A percentile compares a stretch with the other conserved stretches of the same genome.
These are phyloP conservation scores for Cryptomeria japonica DNA, from an alignment of 75 land plant genomes.

Conservation along the genomic window DNA sequence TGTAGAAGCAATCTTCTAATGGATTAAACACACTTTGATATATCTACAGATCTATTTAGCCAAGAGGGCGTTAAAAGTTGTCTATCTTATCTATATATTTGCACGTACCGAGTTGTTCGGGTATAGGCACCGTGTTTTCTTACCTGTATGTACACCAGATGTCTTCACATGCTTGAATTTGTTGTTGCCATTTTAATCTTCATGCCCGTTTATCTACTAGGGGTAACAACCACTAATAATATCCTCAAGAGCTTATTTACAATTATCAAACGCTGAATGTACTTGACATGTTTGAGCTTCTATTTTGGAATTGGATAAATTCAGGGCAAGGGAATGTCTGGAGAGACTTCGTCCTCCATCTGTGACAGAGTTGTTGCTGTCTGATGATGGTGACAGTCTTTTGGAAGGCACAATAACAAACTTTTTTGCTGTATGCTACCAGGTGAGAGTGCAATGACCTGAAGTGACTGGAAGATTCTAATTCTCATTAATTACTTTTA, in stretches of 20 bases:
- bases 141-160: neutral
- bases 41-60: neutral
- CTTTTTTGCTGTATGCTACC: constrained; percentile 80
- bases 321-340: constrained; percentile 60
- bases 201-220: neutral
- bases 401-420: constrained; percentile 87
- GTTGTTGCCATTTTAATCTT: neutral
- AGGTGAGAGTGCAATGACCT: constrained; percentile 25
- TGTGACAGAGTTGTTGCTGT: constrained; percentile 74
- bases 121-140: neutral
- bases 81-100: neutral
- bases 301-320: constrained; percentile 3
- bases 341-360: constrained; percentile 59
- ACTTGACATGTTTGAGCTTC: neutral
- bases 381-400: constrained; percentile 83
- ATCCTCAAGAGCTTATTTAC: neutral
- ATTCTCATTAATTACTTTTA: neutral
- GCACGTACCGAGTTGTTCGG: neutral
- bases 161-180: neutral
- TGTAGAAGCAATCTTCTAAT: neutral
- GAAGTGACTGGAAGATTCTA: neutral
- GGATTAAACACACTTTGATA: neutral
- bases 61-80: neutral
- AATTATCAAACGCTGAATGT: neutral
- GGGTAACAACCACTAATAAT: neutral